Conservation (phyloP, 1,284 basidiomycete species). For the Trichosporon coremiiforme region DNA sequence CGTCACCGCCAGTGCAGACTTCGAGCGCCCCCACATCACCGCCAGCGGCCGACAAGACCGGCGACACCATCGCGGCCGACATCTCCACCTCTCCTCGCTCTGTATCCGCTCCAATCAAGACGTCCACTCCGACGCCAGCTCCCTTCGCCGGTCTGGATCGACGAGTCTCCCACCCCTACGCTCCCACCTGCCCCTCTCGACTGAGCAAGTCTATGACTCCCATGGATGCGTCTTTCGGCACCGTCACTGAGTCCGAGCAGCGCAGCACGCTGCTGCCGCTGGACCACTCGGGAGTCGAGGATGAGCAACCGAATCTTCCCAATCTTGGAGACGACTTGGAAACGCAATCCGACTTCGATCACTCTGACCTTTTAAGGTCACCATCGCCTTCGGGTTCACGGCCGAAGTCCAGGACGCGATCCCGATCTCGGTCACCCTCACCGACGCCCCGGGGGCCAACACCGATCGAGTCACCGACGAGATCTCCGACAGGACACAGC, state of each 20-base stretch:
- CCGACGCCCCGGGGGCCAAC: not conserved
- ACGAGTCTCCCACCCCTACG: conserved; percentile 50
- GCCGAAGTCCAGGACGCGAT: not conserved
- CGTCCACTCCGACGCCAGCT: not conserved
- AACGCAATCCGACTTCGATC: not conserved
- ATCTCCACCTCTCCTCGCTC: conserved; percentile 28
- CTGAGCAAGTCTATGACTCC: conserved; percentile 55
- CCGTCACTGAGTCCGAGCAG: conserved; percentile 25
- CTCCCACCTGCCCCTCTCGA: conserved; percentile 50
- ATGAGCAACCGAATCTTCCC: not conserved
- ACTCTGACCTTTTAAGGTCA: not conserved
- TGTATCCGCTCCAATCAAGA: not conserved
- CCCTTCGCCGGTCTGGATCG: conserved; percentile 22
- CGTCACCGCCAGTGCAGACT: conserved; percentile 64
- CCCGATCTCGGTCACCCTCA: too few relatives aligned
- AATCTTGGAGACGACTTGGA: not conserved
- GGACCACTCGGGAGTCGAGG: not conserved
- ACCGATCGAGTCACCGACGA: not conserved
- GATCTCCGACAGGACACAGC: not conserved
- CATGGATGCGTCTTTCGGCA: conserved; percentile 37
- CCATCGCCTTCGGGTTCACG: not conserved
- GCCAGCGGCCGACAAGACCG: not conserved
- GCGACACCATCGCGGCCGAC: conserved; percentile 22
- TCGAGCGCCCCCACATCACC: conserved; percentile 6
- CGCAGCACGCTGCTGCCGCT: conserved; percentile 3